phyloP scores from a whole-genome alignment of 441 rosid species.

The Mallotus japonicus region DNA sequence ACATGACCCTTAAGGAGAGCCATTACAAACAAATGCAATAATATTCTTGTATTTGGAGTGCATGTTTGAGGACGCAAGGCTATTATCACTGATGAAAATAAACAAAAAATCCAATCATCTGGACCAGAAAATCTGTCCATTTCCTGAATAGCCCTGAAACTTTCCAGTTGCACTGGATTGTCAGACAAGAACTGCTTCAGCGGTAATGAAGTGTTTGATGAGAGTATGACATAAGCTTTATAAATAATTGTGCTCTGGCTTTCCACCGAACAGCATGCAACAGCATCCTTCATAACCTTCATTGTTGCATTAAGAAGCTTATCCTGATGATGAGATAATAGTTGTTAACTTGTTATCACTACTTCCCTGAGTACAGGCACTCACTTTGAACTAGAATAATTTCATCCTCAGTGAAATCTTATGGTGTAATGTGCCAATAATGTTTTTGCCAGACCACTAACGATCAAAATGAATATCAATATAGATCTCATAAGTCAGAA shows the following conservation, averaged over 20 bases:
- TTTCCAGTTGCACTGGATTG: slow-evolving; percentile 35
- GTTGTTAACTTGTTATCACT: slow-evolving; percentile 21
- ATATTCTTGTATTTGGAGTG: slow-evolving; percentile 57
- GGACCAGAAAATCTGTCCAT: slow-evolving; percentile 37
- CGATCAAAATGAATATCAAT: not conserved
- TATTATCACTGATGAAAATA: slow-evolving; percentile 71
- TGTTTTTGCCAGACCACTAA: not conserved
- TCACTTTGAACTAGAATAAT: not conserved
- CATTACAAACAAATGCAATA: slow-evolving; percentile 43
- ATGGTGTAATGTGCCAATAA: not conserved
- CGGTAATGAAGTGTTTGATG: slow-evolving; percentile 45
- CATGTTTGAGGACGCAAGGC: slow-evolving; percentile 57
- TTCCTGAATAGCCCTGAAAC: slow-evolving; percentile 31
- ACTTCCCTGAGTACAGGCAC: not conserved
- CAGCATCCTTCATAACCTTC: slow-evolving; percentile 61
- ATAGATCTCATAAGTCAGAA: not conserved
- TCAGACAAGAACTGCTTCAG: slow-evolving; percentile 38
- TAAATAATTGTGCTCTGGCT: slow-evolving; percentile 62
- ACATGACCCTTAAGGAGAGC: slow-evolving; percentile 54
- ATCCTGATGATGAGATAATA: slow-evolving; percentile 41
- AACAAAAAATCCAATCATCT: slow-evolving; percentile 68
- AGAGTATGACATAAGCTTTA: slow-evolving; percentile 56
- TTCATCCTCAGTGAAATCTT: not conserved
- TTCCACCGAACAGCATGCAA: slow-evolving; percentile 60
- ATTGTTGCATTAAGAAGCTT: slow-evolving; percentile 63